These are phyloP conservation scores for Persicaria maculosa DNA, from an alignment of 148 eudicot species.

Conservation along the genomic window DNA sequence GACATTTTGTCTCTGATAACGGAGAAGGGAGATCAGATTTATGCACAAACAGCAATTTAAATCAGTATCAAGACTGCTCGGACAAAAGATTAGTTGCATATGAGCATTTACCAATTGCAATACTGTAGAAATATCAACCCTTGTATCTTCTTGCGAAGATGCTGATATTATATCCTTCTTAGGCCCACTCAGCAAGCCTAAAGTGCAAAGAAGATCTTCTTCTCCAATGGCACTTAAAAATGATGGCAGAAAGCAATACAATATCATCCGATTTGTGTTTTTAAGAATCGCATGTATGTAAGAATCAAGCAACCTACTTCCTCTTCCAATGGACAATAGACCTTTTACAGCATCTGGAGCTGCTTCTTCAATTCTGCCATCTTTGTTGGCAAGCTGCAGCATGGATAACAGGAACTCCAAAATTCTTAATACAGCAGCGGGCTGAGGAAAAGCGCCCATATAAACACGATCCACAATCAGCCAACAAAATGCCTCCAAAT, in stretches of 20 bases:
- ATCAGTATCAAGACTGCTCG: constrained; percentile 80
- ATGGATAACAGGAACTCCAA: constrained; percentile 90
- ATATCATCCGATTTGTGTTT: constrained; percentile 78
- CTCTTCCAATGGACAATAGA: constrained; percentile 77
- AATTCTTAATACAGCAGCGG: constrained; percentile 61
- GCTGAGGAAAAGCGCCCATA: constrained; percentile 97
- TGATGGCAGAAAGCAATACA: constrained; percentile 84
- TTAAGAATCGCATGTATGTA: constrained; percentile 77
- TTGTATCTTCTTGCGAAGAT: constrained; percentile 46
- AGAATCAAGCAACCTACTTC: constrained; percentile 81
- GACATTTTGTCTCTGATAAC: constrained; percentile 52
- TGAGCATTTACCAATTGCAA: constrained; percentile 89
- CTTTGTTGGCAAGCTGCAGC: constrained; percentile 96
- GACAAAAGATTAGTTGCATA: constrained; percentile 78
- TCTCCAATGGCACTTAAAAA: constrained; percentile 76
- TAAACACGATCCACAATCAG: constrained; percentile 92
- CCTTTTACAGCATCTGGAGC: constrained; percentile 59
- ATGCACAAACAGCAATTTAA: constrained; percentile 80
- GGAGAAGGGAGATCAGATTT: constrained; percentile 78
- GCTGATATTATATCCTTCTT: constrained; percentile 24
- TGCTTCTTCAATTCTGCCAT: constrained; percentile 83
- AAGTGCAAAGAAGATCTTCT: constrained; percentile 53
- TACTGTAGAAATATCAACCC: constrained; percentile 64
- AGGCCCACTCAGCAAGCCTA: constrained; percentile 50
- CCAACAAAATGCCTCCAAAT: constrained; percentile 79